Percentiles rank a stretch among this genome's conserved stretches.
These are phyloP conservation scores for Calocera viscosa DNA, from an alignment of 768 basidiomycete genomes.

Conservation along the genomic window DNA sequence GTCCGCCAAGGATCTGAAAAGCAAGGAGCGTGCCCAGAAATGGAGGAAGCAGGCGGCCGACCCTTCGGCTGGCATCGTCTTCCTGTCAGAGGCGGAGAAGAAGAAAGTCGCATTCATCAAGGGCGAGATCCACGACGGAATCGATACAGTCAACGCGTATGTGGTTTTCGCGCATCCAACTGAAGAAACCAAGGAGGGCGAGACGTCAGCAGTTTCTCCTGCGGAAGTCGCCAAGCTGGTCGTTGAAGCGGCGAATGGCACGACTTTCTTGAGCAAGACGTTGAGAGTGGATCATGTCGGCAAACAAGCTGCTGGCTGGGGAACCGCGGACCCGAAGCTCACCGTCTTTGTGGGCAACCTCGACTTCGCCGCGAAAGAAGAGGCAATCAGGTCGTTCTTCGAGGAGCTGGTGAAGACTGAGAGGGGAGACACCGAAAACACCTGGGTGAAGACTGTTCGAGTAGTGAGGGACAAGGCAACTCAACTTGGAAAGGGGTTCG, in stretches of 20 bases:
- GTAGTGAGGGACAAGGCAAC: constrained; percentile 83
- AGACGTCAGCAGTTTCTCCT: constrained; percentile 15
- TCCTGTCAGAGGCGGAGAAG: constrained; percentile 72
- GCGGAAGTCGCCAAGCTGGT: constrained; percentile 50
- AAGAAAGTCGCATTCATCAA: constrained; percentile 91
- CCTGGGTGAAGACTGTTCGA: constrained; percentile 69
- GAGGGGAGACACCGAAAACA: constrained; percentile 35
- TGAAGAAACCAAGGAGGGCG: background rate
- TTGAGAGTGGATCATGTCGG: constrained; percentile 66
- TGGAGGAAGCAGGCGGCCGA: constrained; percentile 15
- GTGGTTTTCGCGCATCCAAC: constrained; percentile 68
- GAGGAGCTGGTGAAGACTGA: constrained; percentile 63
- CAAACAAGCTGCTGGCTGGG: constrained; percentile 21
- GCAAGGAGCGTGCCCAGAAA: constrained; percentile 15
- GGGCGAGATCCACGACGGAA: constrained; percentile 70
- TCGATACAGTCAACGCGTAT: constrained; percentile 73
- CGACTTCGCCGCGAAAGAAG: constrained; percentile 83
- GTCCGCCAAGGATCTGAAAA: constrained; percentile 17
- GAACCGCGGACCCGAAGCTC: constrained; percentile 53
- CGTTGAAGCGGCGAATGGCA: constrained; percentile 52
- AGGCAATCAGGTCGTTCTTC: constrained; percentile 77
- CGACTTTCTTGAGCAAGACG: constrained; percentile 59
- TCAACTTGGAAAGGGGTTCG: constrained; percentile 90
- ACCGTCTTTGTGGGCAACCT: constrained; percentile 87
- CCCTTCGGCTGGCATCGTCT: constrained; percentile 20